phyloP scores from a whole-genome alignment of 345 rosid species.

The Populus euphratica region DNA sequence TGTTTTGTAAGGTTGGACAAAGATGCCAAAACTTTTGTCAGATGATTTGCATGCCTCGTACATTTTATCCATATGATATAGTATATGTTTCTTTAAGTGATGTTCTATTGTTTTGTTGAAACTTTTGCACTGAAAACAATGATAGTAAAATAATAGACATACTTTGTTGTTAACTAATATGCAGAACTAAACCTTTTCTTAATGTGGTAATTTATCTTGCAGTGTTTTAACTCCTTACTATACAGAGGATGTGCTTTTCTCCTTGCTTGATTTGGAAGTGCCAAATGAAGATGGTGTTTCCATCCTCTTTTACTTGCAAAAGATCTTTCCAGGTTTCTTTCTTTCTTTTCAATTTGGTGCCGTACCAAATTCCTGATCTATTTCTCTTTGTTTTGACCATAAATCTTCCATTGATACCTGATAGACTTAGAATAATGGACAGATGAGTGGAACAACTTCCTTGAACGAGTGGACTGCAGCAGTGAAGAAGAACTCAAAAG shows the following conservation, averaged over 20 bases:
- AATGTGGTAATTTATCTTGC: conserved; percentile 18
- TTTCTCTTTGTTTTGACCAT: not conserved
- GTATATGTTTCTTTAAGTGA: too few species aligned
- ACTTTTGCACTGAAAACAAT: not conserved
- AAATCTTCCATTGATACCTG: not conserved
- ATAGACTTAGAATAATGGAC: conserved; percentile 10
- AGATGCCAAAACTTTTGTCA: not conserved
- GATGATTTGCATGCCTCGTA: not conserved
- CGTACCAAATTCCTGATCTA: not conserved
- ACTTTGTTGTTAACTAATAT: not conserved
- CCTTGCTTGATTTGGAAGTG: conserved; percentile 62
- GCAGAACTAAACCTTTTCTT: not conserved
- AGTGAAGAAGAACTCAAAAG: conserved; percentile 72
- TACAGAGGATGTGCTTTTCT: conserved; percentile 88
- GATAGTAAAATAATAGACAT: not conserved
- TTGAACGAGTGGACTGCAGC: conserved; percentile 56
- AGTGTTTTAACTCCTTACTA: conserved; percentile 96
- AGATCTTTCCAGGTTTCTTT: conserved; percentile 85
- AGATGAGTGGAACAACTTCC: conserved; percentile 98
- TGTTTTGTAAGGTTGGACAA: not conserved
- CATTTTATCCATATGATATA: not conserved
- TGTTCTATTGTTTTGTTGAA: not conserved
- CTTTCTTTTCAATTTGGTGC: not conserved
- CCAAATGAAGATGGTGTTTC: conserved; percentile 98
- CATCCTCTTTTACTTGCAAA: conserved; percentile 86